These are phyloP conservation scores for Podaxis mareebaensis DNA, from an alignment of 768 basidiomycete species.

Conservation along the genomic window DNA sequence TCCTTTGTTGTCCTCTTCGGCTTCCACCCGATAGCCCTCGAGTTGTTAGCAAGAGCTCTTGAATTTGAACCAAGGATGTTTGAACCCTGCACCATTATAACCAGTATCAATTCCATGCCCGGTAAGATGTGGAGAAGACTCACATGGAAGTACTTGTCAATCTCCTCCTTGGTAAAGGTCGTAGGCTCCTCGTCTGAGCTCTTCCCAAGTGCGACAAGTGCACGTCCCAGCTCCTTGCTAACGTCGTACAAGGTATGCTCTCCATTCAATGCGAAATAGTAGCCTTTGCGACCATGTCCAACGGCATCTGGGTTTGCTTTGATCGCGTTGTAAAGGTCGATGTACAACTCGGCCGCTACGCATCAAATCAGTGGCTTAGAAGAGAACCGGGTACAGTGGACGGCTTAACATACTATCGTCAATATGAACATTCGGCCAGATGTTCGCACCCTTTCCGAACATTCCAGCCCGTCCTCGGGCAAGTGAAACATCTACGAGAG, in stretches of 20 bases:
- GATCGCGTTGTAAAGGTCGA: conserved; percentile 41
- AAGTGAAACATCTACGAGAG: conserved; percentile 39
- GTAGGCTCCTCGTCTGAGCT: conserved; percentile 40
- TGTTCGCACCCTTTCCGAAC: conserved; percentile 52
- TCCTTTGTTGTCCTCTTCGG: conserved; percentile 49
- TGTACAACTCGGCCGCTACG: conserved; percentile 45
- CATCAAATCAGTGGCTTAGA: not conserved
- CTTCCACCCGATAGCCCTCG: conserved; percentile 51
- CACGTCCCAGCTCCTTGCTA: conserved; percentile 37
- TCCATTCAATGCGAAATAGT: conserved; percentile 53
- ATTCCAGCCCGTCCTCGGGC: conserved; percentile 47
- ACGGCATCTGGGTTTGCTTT: conserved; percentile 24
- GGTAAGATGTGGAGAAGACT: conserved; percentile 1
- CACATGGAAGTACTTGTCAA: conserved; percentile 35
- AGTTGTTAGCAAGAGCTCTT: conserved; percentile 42
- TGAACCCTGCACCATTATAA: conserved; percentile 12
- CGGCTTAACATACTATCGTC: conserved; percentile 40
- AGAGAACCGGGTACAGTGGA: not conserved
- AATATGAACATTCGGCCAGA: conserved; percentile 58
- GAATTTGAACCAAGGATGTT: conserved; percentile 34
- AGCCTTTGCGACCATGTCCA: conserved; percentile 45
- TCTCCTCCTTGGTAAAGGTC: conserved; percentile 46
- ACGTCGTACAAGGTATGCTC: conserved; percentile 42
- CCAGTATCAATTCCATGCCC: not conserved
- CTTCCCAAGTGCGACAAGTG: conserved; percentile 38